phyloP scores from a whole-genome alignment of 2,329 filamentous ascomycete species.

The Fusarium oligoseptatum region DNA sequence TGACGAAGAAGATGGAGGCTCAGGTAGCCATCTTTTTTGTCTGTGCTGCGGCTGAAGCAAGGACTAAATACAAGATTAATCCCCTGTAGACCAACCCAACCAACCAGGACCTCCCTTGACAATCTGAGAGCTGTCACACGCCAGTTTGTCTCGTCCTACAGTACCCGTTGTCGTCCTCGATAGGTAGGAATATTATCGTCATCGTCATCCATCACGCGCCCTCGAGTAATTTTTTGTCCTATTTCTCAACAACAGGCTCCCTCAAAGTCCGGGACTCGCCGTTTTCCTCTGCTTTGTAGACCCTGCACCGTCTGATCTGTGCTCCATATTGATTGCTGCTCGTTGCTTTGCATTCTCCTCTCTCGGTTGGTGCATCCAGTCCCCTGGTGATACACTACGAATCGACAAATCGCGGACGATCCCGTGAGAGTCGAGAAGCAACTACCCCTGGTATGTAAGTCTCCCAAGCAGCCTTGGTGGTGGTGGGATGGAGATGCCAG shows the following conservation, averaged over 20 bases:
- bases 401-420: conserved; percentile 37
- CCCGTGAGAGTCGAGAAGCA: conserved; percentile 4
- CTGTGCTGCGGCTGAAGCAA: conserved; percentile 6
- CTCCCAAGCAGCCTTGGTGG: conserved; percentile 4
- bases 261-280: conserved; percentile 10
- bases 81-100: conserved; percentile 1
- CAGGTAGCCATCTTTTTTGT: background rate
- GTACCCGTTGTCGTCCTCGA: conserved; percentile 17
- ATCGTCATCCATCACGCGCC: conserved; percentile 40
- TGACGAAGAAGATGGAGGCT: background rate
- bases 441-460: conserved; percentile 23
- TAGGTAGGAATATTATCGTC: conserved; percentile 17
- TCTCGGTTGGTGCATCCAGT: conserved; percentile 31
- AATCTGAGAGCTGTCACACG: conserved; percentile 20
- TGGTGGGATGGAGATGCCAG: conserved; percentile 36
- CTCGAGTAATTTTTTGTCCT: background rate
- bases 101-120: conserved; percentile 21
- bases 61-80: conserved; percentile 19
- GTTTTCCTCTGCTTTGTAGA: conserved; percentile 5
- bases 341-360: conserved; percentile 13
- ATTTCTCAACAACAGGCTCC: background rate
- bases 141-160: background rate
- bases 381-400: conserved; percentile 14
- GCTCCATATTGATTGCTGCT: conserved; percentile 14
- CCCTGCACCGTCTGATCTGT: conserved; percentile 3